Base-by-base conservation (phyloP, 257 asterid species). In the Catharanthus roseus region DNA sequence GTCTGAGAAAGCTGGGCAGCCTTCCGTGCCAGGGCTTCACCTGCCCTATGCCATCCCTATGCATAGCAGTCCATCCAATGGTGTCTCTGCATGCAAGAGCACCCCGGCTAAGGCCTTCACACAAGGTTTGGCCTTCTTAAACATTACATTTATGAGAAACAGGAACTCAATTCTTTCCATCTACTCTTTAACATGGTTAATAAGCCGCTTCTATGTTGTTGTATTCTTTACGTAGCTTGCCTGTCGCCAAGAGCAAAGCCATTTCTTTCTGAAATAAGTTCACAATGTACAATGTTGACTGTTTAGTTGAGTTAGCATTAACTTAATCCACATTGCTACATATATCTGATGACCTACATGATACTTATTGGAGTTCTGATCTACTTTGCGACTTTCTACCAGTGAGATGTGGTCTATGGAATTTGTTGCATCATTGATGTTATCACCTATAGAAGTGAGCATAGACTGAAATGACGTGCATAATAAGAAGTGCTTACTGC, bases 71-170 rank as follows among this genome's bases (percentile, higher is more conserved):
- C 56, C 84, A 62, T 62, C 87, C 81, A 85, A 66, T 60, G 84
- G 84, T 55, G 61, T 82, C 69, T 72, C 80, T 41, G 47, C 85
- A 34, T 81, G 82, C 70, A 87, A 85, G 83, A 79, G 77, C 78
- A 69, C 77, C 77, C 67, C 82, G 23, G 34, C 90, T 19, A 85
- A 82, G 68, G 82, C 78, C 79, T 74, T 78, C 68, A 72, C 73
- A 69, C 86, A 88, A 83, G 96, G 97, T 90, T 57, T 24, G 91
- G 36, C 1, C 26, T 53, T 57, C 57, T 53, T 63, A n/a, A 56
- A 9, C 8, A 62, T 62, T 62, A 10, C 45, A 9, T 62, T 33
- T 56, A 34, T 19, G 18, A 3, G 42, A 38, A 38, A 38, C 42
- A 38, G 42, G 42, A 38, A n/a, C n/a, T n/a, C n/a, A n/a, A n/a